A percentile compares a stretch with the other conserved stretches of the same genome.
These are phyloP conservation scores for Begonia loranthoides DNA, from an alignment of 306 rosid species.

Conservation along the genomic window DNA sequence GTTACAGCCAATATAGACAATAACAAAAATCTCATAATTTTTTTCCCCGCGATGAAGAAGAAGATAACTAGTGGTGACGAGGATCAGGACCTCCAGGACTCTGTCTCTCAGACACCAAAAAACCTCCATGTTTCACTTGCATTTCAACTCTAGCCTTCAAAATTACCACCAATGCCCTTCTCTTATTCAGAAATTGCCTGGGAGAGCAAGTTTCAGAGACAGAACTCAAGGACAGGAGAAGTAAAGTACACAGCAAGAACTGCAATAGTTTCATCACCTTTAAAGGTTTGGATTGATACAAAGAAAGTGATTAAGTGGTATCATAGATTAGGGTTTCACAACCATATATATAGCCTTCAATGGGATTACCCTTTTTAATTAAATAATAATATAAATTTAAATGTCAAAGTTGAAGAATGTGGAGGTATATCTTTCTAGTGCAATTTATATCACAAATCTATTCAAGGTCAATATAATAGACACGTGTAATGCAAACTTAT, in stretches of 20 bases:
- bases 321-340: not conserved
- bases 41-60: no score
- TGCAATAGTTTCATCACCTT: not conserved
- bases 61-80: conserved; percentile 1
- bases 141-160: conserved; percentile 8
- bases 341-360: not conserved
- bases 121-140: not conserved
- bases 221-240: not conserved
- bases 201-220: not conserved
- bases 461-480: not conserved
- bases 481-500: not conserved
- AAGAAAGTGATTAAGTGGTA: not conserved
- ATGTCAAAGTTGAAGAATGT: not conserved
- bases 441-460: not conserved
- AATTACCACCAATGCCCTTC: not conserved
- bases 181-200: not conserved
- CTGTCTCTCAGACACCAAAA: not conserved
- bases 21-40: no score
- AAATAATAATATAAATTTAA: not conserved
- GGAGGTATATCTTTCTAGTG: no score
- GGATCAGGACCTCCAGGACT: conserved; percentile 15
- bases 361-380: not conserved
- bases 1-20: no score
- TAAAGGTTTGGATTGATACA: no score
- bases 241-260: not conserved